phyloP scores from a whole-genome alignment of 2,329 filamentous ascomycete species.

The Clonostachys chloroleuca region DNA sequence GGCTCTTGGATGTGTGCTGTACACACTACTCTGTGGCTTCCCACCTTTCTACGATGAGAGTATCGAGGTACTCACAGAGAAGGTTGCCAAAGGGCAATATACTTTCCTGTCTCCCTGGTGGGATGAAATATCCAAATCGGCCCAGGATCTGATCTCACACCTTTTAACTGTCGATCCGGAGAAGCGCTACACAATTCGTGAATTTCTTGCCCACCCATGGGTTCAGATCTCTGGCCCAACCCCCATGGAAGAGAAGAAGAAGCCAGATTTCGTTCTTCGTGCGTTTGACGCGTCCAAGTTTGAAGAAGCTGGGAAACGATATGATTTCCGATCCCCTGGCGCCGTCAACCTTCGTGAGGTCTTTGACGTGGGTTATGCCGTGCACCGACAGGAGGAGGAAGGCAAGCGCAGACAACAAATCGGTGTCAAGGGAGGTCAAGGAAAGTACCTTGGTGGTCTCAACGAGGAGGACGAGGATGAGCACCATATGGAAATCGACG shows the following conservation, averaged over 20 bases:
- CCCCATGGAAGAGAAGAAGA: conserved; percentile 55
- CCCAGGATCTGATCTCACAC: conserved; percentile 91
- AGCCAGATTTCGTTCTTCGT: conserved; percentile 34
- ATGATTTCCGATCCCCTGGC: conserved; percentile 93
- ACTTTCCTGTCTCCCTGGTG: conserved; percentile 99
- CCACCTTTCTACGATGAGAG: conserved; percentile 98
- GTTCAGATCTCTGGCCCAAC: conserved; percentile 63
- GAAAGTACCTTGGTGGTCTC: conserved; percentile 52
- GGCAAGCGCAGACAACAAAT: conserved; percentile 86
- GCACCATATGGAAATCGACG: conserved; percentile 63
- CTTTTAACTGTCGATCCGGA: conserved; percentile 92
- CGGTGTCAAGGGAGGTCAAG: conserved; percentile 64
- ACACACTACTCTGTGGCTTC: conserved; percentile 95
- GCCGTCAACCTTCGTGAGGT: conserved; percentile 95
- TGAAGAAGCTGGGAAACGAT: conserved; percentile 59
- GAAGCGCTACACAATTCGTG: conserved; percentile 86
- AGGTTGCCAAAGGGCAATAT: conserved; percentile 94
- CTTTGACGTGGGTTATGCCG: conserved; percentile 97
- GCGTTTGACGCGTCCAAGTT: conserved; percentile 54
- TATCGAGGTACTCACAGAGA: conserved; percentile 94
- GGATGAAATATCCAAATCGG: conserved; percentile 95
- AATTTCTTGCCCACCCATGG: conserved; percentile 96
- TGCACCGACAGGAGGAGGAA: conserved; percentile 95
- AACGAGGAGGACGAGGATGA: conserved; percentile 64
- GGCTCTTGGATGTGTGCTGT: conserved; percentile 94